Conservation (phyloP, 1,139 yeast species). For the Debaryomycetaceae sp. region DNA sequence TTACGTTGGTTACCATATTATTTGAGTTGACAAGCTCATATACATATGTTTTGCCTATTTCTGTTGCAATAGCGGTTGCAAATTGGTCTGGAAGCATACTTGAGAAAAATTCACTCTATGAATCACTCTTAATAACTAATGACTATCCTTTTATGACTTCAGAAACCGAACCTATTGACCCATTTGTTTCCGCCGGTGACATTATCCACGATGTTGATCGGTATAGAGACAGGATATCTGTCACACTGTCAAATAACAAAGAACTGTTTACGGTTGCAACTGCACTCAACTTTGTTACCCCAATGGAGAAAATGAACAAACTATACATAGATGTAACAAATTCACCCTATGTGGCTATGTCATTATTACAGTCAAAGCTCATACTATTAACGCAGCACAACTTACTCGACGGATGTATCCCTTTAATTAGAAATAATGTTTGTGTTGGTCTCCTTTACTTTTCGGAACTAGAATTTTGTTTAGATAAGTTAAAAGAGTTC, state of each 20-base stretch:
- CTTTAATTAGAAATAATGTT: constrained; percentile 33
- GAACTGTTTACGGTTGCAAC: background rate
- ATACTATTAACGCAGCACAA: constrained; percentile 35
- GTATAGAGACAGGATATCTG: constrained; percentile 2
- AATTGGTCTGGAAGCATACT: constrained; percentile 57
- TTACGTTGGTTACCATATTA: constrained; percentile 56
- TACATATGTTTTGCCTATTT: constrained; percentile 58
- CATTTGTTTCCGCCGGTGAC: constrained; percentile 27
- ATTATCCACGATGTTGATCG: constrained; percentile 10
- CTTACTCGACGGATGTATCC: constrained; percentile 55
- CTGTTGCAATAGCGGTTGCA: constrained; percentile 55
- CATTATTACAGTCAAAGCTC: constrained; percentile 32
- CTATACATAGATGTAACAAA: constrained; percentile 37
- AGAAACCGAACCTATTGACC: constrained; percentile 39
- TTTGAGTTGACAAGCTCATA: constrained; percentile 62
- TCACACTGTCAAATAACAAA: constrained; percentile 1
- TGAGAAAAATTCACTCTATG: constrained; percentile 54
- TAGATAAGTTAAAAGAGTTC: constrained; percentile 44
- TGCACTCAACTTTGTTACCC: no score
- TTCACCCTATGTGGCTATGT: constrained; percentile 33
- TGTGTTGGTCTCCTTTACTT: constrained; percentile 52
- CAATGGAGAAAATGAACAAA: constrained; percentile 6
- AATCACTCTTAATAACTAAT: constrained; percentile 45
- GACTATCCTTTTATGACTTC: constrained; percentile 54
- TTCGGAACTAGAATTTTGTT: constrained; percentile 51